Base-by-base conservation (phyloP, 2,329 filamentous ascomycete species). In the Chrysosporium queenslandicum region DNA sequence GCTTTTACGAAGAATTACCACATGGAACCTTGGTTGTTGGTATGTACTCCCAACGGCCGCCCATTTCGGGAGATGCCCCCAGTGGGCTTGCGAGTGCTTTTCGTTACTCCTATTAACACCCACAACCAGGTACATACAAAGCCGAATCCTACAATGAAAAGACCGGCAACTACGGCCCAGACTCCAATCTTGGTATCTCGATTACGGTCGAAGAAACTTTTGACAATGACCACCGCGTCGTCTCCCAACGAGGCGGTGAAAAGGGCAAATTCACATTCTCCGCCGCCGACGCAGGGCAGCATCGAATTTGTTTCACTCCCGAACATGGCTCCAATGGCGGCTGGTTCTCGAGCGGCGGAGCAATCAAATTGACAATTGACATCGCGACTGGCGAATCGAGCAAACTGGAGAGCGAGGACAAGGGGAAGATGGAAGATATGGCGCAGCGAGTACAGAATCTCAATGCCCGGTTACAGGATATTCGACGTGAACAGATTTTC, bases 1-100 rank as follows among this genome's bases (percentile, higher is more conserved):
- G 92, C 74, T 98, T 98, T 81, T 94, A 86, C 74, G 92, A 98
- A 75, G 91, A 97, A 71, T 80, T 98, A 55, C 90, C 92, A 59
- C 96, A 97, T 77, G 91, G 95, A 70, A 97, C 92, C 12, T 75
- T 98, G 54, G 91, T 98, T 52, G 90, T 96, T 55, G 92, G 81
- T 84, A 37, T 52, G 50, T 25, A 39, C 23, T 36, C 7, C 3
- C 32, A 34, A 2, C 14, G 12, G 30, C 41, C 34, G 37, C 4
- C 8, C 20, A 2, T 34, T 16, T 23, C 4, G 27, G 20, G 21
- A 18, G 14, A 4, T 29, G 23, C 23, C 50, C 23, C 16, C 14
- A 29, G 25, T n/a, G 32, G 1, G 16, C 1, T 14, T 16, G 14
- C n/a, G 3, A 49, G 37, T 25, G 7, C 40, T 20, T 42, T 25